phyloP scores from a whole-genome alignment of 2,329 filamentous ascomycete genomes.

The Canariomyces notabilis region DNA sequence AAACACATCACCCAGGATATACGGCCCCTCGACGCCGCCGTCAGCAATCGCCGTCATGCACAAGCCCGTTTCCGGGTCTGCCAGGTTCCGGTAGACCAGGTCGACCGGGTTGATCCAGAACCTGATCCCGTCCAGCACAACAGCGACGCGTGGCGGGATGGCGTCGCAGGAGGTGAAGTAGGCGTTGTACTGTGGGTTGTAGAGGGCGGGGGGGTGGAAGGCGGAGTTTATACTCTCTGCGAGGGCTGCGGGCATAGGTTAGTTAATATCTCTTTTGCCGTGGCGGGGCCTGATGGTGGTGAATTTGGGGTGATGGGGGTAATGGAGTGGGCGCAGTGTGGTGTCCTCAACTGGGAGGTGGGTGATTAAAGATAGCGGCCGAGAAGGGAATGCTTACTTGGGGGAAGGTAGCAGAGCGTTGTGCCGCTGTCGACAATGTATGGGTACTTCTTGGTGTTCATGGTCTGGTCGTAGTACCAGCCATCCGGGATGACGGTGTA shows the following conservation, averaged over 20 bases:
- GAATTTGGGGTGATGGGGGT: background rate
- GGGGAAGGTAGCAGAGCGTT: constrained; percentile 46
- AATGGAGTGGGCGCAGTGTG: too few species aligned
- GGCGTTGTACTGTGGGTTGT: constrained; percentile 41
- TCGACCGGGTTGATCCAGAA: constrained; percentile 46
- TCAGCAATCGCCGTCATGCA: constrained; percentile 45
- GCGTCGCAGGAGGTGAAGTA: constrained; percentile 48
- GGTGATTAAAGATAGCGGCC: too few species aligned
- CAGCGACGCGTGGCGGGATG: constrained; percentile 40
- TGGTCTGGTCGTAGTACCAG: constrained; percentile 39
- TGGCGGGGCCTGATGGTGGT: too few species aligned
- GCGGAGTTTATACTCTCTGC: constrained; percentile 43
- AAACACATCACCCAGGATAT: constrained; percentile 46
- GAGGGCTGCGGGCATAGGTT: constrained; percentile 13
- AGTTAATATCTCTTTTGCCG: too few species aligned
- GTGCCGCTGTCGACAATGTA: constrained; percentile 51
- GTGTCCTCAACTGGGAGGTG: too few species aligned
- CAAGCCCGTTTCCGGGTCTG: constrained; percentile 41
- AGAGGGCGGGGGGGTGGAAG: constrained; percentile 44
- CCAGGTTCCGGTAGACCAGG: constrained; percentile 40
- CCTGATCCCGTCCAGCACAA: constrained; percentile 39
- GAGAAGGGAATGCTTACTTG: constrained; percentile 38
- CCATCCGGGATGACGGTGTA: constrained; percentile 50
- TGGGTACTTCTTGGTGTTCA: constrained; percentile 39
- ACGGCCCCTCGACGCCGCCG: constrained; percentile 42